These are phyloP conservation scores for Trichoderma arundinaceum DNA, from an alignment of 2,329 filamentous ascomycete species.

Conservation along the genomic window DNA sequence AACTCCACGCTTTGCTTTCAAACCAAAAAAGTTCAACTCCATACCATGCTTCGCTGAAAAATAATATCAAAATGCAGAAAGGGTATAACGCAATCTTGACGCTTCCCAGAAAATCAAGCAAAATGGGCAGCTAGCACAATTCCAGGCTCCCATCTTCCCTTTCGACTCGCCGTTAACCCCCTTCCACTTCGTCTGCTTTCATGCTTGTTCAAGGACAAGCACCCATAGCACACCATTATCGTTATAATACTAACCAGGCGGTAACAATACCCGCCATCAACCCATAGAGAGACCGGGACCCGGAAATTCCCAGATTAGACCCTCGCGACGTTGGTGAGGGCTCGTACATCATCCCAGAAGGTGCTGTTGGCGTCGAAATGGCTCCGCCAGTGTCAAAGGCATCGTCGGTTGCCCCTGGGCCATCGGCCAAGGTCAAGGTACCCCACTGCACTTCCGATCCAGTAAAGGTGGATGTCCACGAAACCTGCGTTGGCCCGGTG, in stretches of 20 bases:
- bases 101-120: constrained; percentile 4
- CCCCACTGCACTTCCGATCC: constrained; percentile 53
- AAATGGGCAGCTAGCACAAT: not conserved
- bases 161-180: not conserved
- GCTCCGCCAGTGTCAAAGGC: constrained; percentile 38
- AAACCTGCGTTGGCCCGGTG: constrained; percentile 51
- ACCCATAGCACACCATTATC: not conserved
- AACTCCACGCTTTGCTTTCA: constrained; percentile 21
- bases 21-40: constrained; percentile 15
- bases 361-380: constrained; percentile 29
- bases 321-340: constrained; percentile 26
- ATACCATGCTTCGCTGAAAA: constrained; percentile 21
- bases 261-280: constrained; percentile 11
- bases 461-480: constrained; percentile 53
- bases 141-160: not conserved
- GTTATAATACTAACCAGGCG: constrained; percentile 1
- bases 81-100: constrained; percentile 18
- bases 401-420: constrained; percentile 44
- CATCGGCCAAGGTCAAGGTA: constrained; percentile 50
- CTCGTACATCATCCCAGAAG: constrained; percentile 31
- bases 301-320: constrained; percentile 13
- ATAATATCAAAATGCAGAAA: too few species aligned
- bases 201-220: not conserved
- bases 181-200: not conserved
- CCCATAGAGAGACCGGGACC: not conserved